Base-by-base conservation (phyloP, 192 early-diverging fungal species). In the Mortierella antarctica region DNA sequence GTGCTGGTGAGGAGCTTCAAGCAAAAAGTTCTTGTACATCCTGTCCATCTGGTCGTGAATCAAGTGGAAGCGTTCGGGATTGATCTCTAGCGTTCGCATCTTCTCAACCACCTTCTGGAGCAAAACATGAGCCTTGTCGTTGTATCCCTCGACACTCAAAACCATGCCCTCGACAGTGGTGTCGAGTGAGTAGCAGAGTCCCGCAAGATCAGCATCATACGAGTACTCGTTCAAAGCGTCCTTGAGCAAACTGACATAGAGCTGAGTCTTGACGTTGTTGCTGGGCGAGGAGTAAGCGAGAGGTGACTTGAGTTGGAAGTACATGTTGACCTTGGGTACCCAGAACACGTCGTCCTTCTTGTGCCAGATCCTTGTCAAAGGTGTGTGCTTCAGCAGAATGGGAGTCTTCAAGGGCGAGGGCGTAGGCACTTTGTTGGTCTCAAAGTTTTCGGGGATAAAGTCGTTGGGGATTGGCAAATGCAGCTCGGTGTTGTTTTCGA, bases 341-440 rank as follows among this genome's bases (percentile, higher is more conserved):
- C 90, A 93, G 70, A 96, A 99, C 4, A 88, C 93, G 78, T 97
- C 95, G 83, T 99, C 97, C 67, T 94, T 94, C 81, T 97, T 97
- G 81, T 95, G 90, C 97, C 97, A 99, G 74, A 98, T 74, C 47
- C 96, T 90, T 23, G 88, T 57, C 4, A 82, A 46, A 0, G 83
- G 68, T 11, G 86, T 84, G n/a, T 95, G 89, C 54, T 70, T 75
- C 54, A 95, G 84, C 58, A 96, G 82, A 31, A 71, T 23, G 20
- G 80, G 73, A 0, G 58, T 82, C 1, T 45, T 57, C 42, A 77
- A 62, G 42, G 56, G 67, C n/a, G 53, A 69, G 13, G 46, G 46
- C 12, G 59, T 68, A 14, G 71, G 65, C 14, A 83, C 45, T 31
- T 87, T 86, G 65, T 89, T 80, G 45, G 95, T 89, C 59, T 88